Base-by-base conservation (phyloP, 1,139 yeast genomes). In the Spencermartinsiella ligniputridi region DNA sequence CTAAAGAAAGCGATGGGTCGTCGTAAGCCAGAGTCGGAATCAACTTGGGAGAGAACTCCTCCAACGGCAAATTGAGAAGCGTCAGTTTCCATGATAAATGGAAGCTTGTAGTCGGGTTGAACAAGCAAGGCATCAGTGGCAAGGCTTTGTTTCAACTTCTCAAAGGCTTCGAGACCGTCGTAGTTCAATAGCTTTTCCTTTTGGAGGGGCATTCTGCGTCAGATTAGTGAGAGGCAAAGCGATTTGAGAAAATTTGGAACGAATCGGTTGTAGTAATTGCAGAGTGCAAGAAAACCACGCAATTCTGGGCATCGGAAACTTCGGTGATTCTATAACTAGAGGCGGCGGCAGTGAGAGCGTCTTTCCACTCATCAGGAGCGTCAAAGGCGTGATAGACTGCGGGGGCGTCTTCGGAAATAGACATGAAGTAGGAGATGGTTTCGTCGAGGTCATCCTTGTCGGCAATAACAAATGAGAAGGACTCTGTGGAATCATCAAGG, bases 61-160 rank as follows among this genome's bases (percentile, higher is more conserved):
- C 38, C 38, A 35, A 35, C 12, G 12, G 38, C 38, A 17, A 35
- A 35, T n/a, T 19, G 27, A 3, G 38, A 35, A 12, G 38, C 38
- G 11, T 35, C 38, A 12, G 38, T 35, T 3, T 13, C 15, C 13
- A 35, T 15, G 16, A 3, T 2, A 35, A 19, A 35, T 3, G 38
- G 38, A 12, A 15, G 15, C 2, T 3, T 2, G 15, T n/a, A 15
- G 18, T 35, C 27, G 9, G 38, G 27, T 3, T 15, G 38, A 18
- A 35, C 27, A 12, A 35, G 15, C 2, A 35, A 12, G 5, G 15
- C 27, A 11, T 17, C 27, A 2, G 11, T 3, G 13, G 22, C 3
- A 12, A 35, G 11, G 2, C 2, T 2, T 11, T 17, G 3, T 5
- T 35, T 35, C 11, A 35, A n/a, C 3, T 3, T 3, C 15, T 35